Base-by-base conservation (phyloP, 352 stramenopile species). In the Blastocystis sp. region DNA sequence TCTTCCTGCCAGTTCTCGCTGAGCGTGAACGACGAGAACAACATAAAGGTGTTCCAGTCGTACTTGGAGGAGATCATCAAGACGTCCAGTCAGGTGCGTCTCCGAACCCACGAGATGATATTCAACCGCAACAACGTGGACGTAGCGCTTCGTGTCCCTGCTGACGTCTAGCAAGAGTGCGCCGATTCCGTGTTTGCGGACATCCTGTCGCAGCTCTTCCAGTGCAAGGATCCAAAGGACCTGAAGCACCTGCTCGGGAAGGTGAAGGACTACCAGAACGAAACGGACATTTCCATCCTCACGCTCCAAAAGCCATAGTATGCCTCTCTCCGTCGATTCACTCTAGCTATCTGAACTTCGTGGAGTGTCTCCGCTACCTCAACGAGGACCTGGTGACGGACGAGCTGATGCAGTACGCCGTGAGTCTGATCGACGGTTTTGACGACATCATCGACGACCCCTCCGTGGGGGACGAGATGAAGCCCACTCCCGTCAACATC, bases 271-370 rank as follows among this genome's bases (percentile, higher is more conserved):
- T 85, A 85, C 45, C 74, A 67, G 29, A 85, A 85, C 41, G 60
- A 37, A 4, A 67, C 60, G 60, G 74, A 85, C 61, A 29, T 63
- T 31, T 85, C 74, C 13, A 67, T 85, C 39, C 60, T 85, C 31
- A 59, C 74, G 19, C 50, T 85, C 21, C 74, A 85, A 31, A 85
- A 85, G 60, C 74, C 74, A 12, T 85, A 85, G 74, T 85, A 69
- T 12, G 33, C 39, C 2, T 45, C 4, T 12, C 19, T n/a, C 16
- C 12, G 3, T 24, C 24, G 4, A 13, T 50, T 51, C 13, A 66
- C 37, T 21, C 1, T 67, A 85, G 74, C 45, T 85, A 85, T 50
- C 37, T 85, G 19, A 85, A 85, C 45, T 85, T 85, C 29, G 74
- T 85, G 21, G 74, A 85, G 37, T 85, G 74, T 45, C 60, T 85